Conservation (phyloP, 2,329 filamentous ascomycete genomes). For the Pestalotiopsis sp. region DNA sequence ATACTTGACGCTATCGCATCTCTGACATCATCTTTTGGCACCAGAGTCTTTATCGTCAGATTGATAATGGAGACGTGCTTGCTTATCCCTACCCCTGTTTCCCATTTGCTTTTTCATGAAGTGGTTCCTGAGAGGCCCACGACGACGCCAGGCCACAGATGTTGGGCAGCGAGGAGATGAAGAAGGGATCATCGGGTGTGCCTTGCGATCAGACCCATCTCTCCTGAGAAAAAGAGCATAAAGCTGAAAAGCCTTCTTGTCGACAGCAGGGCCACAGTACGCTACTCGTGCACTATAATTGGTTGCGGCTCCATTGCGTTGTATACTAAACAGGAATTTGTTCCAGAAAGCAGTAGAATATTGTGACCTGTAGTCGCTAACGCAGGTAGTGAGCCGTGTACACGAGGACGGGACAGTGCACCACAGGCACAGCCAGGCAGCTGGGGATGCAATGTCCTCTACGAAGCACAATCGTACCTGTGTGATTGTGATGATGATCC, state of each 20-base stretch:
- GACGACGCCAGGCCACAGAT: neutral
- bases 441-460: too few relatives aligned
- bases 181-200: neutral
- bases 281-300: too few relatives aligned
- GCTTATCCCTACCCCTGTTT: neutral
- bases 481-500: too few relatives aligned
- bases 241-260: neutral
- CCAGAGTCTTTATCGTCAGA: neutral
- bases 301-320: too few relatives aligned
- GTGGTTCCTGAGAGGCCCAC: neutral
- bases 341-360: too few relatives aligned
- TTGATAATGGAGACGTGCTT: neutral
- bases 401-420: too few relatives aligned
- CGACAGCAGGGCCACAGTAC: neutral
- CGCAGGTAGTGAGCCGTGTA: too few relatives aligned
- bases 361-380: too few relatives aligned
- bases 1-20: neutral
- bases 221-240: neutral
- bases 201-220: neutral
- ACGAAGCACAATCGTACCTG: too few relatives aligned
- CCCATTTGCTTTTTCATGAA: neutral
- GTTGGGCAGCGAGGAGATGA: neutral
- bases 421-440: too few relatives aligned
- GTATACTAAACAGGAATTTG: too few relatives aligned
- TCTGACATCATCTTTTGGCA: slow-evolving; percentile 1